A percentile compares a stretch with the other conserved stretches of the same genome.
Conservation (phyloP, 2,329 filamentous ascomycete genomes). For the Aspergillus eucalypticola region DNA sequence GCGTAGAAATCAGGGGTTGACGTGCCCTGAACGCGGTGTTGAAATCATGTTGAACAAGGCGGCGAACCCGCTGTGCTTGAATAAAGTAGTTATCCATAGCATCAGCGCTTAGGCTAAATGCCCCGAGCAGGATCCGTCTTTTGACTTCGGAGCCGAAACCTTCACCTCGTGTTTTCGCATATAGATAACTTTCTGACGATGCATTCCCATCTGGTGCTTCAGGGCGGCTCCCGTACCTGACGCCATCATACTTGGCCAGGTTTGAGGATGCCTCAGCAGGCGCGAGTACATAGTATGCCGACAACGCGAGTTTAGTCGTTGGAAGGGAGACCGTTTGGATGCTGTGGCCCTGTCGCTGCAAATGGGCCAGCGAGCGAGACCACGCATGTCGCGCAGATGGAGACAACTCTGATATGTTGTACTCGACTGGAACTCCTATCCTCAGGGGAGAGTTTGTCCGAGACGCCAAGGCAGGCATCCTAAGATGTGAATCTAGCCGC, state of each 20-base stretch:
- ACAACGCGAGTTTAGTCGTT: conserved; percentile 78
- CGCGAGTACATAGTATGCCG: conserved; percentile 93
- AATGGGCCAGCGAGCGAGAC: conserved; percentile 59
- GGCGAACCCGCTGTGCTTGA: conserved; percentile 83
- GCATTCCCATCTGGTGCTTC: conserved; percentile 53
- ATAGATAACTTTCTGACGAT: conserved; percentile 60
- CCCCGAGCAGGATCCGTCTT: conserved; percentile 81
- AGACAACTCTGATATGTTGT: conserved; percentile 82
- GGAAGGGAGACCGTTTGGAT: conserved; percentile 79
- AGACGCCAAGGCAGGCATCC: conserved; percentile 22
- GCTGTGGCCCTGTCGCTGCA: conserved; percentile 67
- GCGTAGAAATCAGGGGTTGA: conserved; percentile 61
- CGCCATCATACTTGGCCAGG: conserved; percentile 92
- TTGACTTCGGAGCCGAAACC: conserved; percentile 84
- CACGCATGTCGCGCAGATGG: conserved; percentile 69
- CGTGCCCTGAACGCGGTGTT: conserved; percentile 69
- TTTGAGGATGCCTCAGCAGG: conserved; percentile 96
- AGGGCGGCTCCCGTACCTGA: conserved; percentile 76
- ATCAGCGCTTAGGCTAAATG: conserved; percentile 84
- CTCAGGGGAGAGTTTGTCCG: conserved; percentile 39
- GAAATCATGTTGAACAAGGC: conserved; percentile 84
- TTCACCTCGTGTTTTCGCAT: conserved; percentile 70
- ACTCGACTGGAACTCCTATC: conserved; percentile 69
- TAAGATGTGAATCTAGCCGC: conserved; percentile 49
- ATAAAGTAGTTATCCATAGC: conserved; percentile 97